phyloP scores from a whole-genome alignment of 805 yeast species.

The Ascoidea asiatica region DNA sequence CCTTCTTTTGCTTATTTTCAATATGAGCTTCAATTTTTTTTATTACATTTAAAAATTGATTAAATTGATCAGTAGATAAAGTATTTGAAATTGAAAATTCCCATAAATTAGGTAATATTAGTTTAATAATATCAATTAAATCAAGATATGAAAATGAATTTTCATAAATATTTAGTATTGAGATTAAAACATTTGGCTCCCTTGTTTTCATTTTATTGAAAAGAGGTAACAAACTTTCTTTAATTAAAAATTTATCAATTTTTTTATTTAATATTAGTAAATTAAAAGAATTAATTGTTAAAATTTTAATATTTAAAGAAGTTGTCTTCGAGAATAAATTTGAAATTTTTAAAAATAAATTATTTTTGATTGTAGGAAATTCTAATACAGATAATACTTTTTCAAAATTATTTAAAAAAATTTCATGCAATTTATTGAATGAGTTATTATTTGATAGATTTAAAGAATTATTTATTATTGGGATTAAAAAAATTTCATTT shows the following conservation, averaged over 20 bases:
- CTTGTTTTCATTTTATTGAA: constrained; percentile 64
- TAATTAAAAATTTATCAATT: constrained; percentile 57
- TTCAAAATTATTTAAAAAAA: constrained; percentile 29
- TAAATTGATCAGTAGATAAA: constrained; percentile 27
- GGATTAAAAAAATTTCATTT: constrained; percentile 17
- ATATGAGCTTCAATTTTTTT: constrained; percentile 27
- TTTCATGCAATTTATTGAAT: constrained; percentile 38
- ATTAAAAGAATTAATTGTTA: constrained; percentile 48
- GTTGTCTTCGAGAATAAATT: constrained; percentile 75
- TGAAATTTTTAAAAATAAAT: constrained; percentile 61
- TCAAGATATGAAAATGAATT: constrained; percentile 24
- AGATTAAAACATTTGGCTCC: constrained; percentile 47
- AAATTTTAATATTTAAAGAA: constrained; percentile 62
- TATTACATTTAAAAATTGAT: constrained; percentile 23
- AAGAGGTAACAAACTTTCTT: constrained; percentile 73
- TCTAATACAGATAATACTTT: constrained; percentile 36
- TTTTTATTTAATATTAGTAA: constrained; percentile 41
- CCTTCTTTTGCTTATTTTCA: constrained; percentile 27
- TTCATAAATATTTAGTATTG: constrained; percentile 30
- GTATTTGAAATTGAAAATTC: constrained; percentile 31
- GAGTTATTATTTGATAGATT: constrained; percentile 16
- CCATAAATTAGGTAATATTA: constrained; percentile 41
- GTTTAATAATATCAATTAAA: constrained; percentile 37
- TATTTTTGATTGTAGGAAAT: constrained; percentile 58
- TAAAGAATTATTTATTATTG: constrained; percentile 21